Conservation (phyloP, 2,329 filamentous ascomycete genomes). For the Dothiorella sarmentorum region DNA sequence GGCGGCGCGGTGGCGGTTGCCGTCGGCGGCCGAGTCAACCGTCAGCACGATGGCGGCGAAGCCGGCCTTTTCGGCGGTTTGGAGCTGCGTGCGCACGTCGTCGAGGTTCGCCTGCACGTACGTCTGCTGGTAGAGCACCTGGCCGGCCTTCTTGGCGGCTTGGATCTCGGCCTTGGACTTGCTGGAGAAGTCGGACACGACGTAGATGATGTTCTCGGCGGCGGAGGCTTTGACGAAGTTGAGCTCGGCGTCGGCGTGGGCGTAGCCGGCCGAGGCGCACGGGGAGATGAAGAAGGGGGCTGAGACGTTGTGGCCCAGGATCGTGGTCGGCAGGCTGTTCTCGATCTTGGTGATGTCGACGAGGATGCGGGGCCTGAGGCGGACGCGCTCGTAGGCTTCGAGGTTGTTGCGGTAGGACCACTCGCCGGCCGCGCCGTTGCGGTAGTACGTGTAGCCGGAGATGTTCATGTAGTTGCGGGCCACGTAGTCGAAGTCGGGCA, state of each 20-base stretch:
- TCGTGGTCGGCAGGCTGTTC: conserved; percentile 45
- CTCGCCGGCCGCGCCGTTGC: conserved; percentile 55
- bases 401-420: conserved; percentile 57
- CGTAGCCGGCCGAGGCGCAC: conserved; percentile 38
- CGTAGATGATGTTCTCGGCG: conserved; percentile 51
- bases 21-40: conserved; percentile 40
- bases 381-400: conserved; percentile 51
- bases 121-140: conserved; percentile 42
- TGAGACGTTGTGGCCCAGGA: conserved; percentile 53
- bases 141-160: conserved; percentile 23
- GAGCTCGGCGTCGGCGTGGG: conserved; percentile 46
- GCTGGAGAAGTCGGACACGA: conserved; percentile 37
- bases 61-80: conserved; percentile 31
- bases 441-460: conserved; percentile 55
- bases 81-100: conserved; percentile 31
- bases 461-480: conserved; percentile 48
- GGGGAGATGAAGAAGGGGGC: conserved; percentile 56
- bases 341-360: conserved; percentile 47
- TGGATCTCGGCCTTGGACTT: conserved; percentile 30
- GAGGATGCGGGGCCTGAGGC: conserved; percentile 49
- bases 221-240: conserved; percentile 51
- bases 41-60: conserved; percentile 42
- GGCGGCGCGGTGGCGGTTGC: conserved; percentile 36
- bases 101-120: conserved; percentile 36
- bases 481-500: conserved; percentile 55